These are phyloP conservation scores for Scutellospora calospora DNA, from an alignment of 371 early-diverging fungal genomes.

Conservation along the genomic window DNA sequence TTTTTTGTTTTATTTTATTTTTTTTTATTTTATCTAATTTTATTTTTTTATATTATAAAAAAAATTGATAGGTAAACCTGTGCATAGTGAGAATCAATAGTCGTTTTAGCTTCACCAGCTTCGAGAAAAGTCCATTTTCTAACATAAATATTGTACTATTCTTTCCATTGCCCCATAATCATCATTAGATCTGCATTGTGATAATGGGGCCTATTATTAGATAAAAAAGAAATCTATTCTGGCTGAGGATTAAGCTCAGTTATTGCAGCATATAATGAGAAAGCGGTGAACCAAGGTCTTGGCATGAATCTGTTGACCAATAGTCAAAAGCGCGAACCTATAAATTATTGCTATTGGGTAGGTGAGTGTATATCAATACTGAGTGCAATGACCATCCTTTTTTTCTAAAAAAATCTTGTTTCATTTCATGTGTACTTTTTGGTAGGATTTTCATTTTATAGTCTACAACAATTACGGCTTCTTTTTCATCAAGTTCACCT, in stretches of 20 bases:
- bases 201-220: too few relatives aligned
- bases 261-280: background rate
- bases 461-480: background rate
- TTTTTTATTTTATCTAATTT: too few relatives aligned
- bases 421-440: background rate
- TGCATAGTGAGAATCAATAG: too few relatives aligned
- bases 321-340: background rate
- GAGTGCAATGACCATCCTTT: background rate
- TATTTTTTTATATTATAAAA: too few relatives aligned
- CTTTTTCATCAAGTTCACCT: conserved; percentile 5
- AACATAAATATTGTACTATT: too few relatives aligned
- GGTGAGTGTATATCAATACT: background rate
- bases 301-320: background rate
- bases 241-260: background rate
- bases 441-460: conserved; percentile 20
- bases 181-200: background rate
- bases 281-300: background rate
- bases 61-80: too few relatives aligned
- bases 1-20: too few relatives aligned
- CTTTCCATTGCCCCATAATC: background rate
- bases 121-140: conserved; percentile 1
- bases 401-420: background rate
- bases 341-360: too few relatives aligned
- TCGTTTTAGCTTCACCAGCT: background rate
- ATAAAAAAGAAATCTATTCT: background rate